Percentiles rank a stretch among this genome's conserved stretches.
Conservation (phyloP, 805 yeast species). For the Jamesozyma gamospora region DNA sequence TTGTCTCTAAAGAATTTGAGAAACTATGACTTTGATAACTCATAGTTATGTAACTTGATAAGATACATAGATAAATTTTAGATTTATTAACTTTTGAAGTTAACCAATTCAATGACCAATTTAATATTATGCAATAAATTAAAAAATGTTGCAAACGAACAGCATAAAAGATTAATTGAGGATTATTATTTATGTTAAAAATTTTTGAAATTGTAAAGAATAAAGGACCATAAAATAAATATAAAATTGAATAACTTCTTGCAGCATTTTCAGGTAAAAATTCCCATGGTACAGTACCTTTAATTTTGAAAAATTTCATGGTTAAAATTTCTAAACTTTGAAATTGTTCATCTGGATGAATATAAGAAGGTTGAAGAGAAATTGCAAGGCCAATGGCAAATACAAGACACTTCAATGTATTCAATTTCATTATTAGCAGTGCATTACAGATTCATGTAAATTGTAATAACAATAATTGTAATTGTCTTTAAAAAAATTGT, state of each 20-base stretch:
- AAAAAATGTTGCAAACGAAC: constrained; percentile 40
- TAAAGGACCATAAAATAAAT: constrained; percentile 61
- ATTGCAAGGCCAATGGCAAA: constrained; percentile 34
- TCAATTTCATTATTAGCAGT: too few species aligned
- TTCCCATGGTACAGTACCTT: constrained; percentile 68
- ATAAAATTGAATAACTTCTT: constrained; percentile 61
- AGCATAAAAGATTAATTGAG: constrained; percentile 43
- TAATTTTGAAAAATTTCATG: constrained; percentile 4
- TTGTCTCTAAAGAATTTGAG: constrained; percentile 76
- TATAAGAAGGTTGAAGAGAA: constrained; percentile 65
- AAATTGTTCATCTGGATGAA: constrained; percentile 97
- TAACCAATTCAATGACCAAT: not conserved
- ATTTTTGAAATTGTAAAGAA: constrained; percentile 24
- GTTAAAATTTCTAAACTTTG: constrained; percentile 72
- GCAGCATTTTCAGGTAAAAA: constrained; percentile 41
- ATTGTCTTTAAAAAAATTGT: too few species aligned
- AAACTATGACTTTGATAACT: constrained; percentile 79
- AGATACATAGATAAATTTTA: constrained; percentile 24
- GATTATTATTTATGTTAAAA: constrained; percentile 26
- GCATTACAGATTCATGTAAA: too few species aligned
- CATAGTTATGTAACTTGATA: constrained; percentile 60
- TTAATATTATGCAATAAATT: constrained; percentile 12
- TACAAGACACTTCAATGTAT: too few species aligned
- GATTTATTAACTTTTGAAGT: not conserved
- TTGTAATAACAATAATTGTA: too few species aligned